These are phyloP conservation scores for Clonostachys rosea DNA, from an alignment of 2,329 filamentous ascomycete genomes.

Conservation along the genomic window DNA sequence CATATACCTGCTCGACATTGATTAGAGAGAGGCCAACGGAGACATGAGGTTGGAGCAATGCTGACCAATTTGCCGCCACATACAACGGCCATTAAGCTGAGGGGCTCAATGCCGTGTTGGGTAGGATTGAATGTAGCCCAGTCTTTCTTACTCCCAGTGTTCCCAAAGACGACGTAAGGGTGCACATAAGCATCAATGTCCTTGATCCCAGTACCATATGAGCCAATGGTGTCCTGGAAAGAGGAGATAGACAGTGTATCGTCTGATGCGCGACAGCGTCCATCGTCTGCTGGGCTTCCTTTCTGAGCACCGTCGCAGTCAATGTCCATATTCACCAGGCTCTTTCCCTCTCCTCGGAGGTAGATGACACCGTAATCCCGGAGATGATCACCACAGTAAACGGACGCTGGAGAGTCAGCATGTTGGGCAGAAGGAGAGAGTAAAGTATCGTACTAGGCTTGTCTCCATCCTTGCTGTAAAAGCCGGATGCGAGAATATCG, in stretches of 20 bases:
- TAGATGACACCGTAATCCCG: too few relatives aligned
- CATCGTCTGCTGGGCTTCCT: constrained; percentile 27
- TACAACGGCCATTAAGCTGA: constrained; percentile 51
- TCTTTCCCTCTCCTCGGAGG: too few relatives aligned
- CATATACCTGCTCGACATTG: constrained; percentile 27
- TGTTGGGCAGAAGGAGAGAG: too few relatives aligned
- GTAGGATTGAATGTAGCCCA: constrained; percentile 33
- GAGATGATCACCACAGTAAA: too few relatives aligned
- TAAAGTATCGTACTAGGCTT: too few relatives aligned
- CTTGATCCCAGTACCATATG: constrained; percentile 23
- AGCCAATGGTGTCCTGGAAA: constrained; percentile 31
- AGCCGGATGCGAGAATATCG: neutral
- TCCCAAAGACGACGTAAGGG: constrained; percentile 50
- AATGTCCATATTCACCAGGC: constrained; percentile 44
- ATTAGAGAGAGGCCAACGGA: too few relatives aligned
- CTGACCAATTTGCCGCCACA: constrained; percentile 40
- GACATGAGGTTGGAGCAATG: too few relatives aligned
- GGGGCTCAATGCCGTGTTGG: constrained; percentile 36
- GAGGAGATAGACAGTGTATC: constrained; percentile 43
- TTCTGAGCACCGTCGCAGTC: constrained; percentile 50
- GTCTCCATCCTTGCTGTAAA: neutral
- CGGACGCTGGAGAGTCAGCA: too few relatives aligned
- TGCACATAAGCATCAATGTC: constrained; percentile 48
- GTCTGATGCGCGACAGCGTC: constrained; percentile 30
- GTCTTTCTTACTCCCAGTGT: constrained; percentile 18